phyloP scores from a whole-genome alignment of 2,329 filamentous ascomycete species.

The Colletotrichum lupini region DNA sequence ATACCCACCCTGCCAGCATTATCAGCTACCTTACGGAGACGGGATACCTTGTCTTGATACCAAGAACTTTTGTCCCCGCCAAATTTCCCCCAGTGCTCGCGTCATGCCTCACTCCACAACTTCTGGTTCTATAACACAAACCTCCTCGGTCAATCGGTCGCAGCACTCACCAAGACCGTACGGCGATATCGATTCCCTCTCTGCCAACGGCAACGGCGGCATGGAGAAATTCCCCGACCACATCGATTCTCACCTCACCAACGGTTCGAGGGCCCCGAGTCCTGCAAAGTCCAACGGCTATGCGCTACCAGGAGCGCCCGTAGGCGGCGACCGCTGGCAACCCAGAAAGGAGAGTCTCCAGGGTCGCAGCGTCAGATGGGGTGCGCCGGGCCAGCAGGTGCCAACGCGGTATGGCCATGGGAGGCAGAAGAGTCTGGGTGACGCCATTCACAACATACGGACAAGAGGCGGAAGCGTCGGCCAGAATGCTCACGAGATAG shows the following conservation, averaged over 20 bases:
- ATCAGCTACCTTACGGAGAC: neutral
- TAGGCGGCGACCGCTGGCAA: conserved; percentile 68
- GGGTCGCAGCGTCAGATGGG: conserved; percentile 48
- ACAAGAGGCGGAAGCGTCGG: conserved; percentile 86
- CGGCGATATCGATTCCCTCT: conserved; percentile 28
- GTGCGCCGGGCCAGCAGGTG: conserved; percentile 28
- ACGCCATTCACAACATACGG: conserved; percentile 87
- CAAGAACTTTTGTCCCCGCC: conserved; percentile 28
- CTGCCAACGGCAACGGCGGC: conserved; percentile 35
- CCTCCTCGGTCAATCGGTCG: conserved; percentile 46
- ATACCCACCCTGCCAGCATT: conserved; percentile 5
- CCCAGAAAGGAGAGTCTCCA: conserved; percentile 67
- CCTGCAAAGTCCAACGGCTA: conserved; percentile 44
- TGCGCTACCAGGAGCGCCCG: conserved; percentile 37
- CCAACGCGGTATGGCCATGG: conserved; percentile 60
- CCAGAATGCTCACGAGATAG: conserved; percentile 93
- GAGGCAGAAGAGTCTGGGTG: conserved; percentile 87
- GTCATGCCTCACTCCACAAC: conserved; percentile 54
- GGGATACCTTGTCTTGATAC: conserved; percentile 9
- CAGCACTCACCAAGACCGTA: conserved; percentile 40
- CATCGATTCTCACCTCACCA: conserved; percentile 52
- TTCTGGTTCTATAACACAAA: conserved; percentile 44
- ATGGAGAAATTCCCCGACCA: conserved; percentile 71
- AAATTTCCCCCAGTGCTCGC: conserved; percentile 23
- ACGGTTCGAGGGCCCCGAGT: conserved; percentile 35